Percentiles rank a stretch among this genome's conserved stretches.
Conservation (phyloP, 2,329 filamentous ascomycete genomes). For the Pyrenophora seminiperda region DNA sequence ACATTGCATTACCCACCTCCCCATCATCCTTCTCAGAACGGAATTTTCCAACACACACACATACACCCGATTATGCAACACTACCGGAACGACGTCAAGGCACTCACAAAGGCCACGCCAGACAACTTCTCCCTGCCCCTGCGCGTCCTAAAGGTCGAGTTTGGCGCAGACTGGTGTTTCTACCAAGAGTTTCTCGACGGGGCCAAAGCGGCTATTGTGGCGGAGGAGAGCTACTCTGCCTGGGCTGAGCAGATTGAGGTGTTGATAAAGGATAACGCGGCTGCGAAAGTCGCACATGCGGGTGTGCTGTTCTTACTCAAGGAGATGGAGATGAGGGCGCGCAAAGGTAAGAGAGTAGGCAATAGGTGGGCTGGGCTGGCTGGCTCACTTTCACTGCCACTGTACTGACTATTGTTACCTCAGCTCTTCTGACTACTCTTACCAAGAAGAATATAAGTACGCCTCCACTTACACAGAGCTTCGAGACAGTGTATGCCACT, state of each 20-base stretch:
- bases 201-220: slow-evolving; percentile 3
- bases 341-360: slow-evolving; percentile 60
- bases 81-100: background rate
- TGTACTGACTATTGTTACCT: no score
- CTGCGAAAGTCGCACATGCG: slow-evolving; percentile 12
- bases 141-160: slow-evolving; percentile 12
- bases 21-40: no score
- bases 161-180: slow-evolving; percentile 18
- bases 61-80: background rate
- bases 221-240: slow-evolving; percentile 9
- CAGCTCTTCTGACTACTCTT: background rate
- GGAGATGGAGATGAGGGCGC: slow-evolving; percentile 70
- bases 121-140: slow-evolving; percentile 10
- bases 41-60: background rate
- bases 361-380: slow-evolving; percentile 70
- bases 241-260: slow-evolving; percentile 20
- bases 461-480: background rate
- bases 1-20: no score
- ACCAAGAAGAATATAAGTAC: background rate
- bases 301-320: slow-evolving; percentile 20
- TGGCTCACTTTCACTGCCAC: slow-evolving; percentile 86
- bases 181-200: slow-evolving; percentile 23
- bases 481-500: no score
- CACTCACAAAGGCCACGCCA: fast-evolving
- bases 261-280: slow-evolving; percentile 9